A percentile compares a stretch with the other conserved stretches of the same genome.
These are phyloP conservation scores for Solanum commersonii DNA, from an alignment of 257 asterid species.

Conservation along the genomic window DNA sequence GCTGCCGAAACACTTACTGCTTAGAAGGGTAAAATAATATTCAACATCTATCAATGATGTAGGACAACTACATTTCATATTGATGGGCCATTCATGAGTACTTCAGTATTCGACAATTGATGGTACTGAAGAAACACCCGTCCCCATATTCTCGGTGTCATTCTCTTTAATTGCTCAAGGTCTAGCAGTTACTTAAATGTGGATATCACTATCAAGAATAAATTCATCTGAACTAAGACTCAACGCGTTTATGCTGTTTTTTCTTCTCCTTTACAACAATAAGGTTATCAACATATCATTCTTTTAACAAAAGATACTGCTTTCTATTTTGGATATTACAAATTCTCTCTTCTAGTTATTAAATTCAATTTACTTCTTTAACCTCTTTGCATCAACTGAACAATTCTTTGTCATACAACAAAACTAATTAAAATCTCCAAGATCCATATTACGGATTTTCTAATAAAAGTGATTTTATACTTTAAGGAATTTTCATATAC, in stretches of 20 bases:
- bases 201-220: no score
- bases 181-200: no score
- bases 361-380: neutral
- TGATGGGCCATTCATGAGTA: neutral
- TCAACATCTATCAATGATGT: neutral
- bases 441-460: no score
- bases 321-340: neutral
- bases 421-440: no score
- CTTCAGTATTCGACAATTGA: neutral
- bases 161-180: no score
- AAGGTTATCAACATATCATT: neutral
- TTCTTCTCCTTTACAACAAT: neutral
- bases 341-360: neutral
- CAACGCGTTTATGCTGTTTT: neutral
- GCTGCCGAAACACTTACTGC: no score
- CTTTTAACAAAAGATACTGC: neutral
- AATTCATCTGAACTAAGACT: neutral
- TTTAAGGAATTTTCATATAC: no score
- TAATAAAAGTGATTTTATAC: no score
- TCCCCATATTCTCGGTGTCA: neutral
- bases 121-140: neutral
- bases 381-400: neutral
- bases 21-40: no score
- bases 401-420: neutral
- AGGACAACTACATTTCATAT: neutral